A percentile compares a stretch with the other conserved stretches of the same genome.
Conservation (phyloP, 2,329 filamentous ascomycete genomes). For the Fusarium coicis region DNA sequence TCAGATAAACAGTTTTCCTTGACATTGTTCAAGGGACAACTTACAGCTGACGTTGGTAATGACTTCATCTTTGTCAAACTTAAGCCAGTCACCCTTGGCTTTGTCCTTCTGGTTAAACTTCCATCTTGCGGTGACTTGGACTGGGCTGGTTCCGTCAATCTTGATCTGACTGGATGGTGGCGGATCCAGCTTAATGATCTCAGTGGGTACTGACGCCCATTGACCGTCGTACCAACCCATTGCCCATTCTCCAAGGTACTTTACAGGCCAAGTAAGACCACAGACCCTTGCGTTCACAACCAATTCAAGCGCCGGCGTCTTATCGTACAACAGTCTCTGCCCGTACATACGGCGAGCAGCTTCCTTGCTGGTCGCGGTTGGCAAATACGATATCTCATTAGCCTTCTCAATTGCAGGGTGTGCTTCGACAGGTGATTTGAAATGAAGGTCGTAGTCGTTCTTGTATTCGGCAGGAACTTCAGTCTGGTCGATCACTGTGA, state of each 20-base stretch:
- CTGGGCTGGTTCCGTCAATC: slow-evolving; percentile 57
- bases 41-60: slow-evolving; percentile 72
- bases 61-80: slow-evolving; percentile 72
- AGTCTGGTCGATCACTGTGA: slow-evolving; percentile 59
- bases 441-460: slow-evolving; percentile 66
- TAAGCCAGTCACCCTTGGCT: slow-evolving; percentile 60
- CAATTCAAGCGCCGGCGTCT: slow-evolving; percentile 58
- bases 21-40: slow-evolving; percentile 36
- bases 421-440: slow-evolving; percentile 52
- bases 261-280: slow-evolving; percentile 62
- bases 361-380: slow-evolving; percentile 58
- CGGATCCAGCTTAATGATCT: slow-evolving; percentile 59
- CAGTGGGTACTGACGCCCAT: slow-evolving; percentile 61
- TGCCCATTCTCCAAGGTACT: slow-evolving; percentile 67
- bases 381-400: slow-evolving; percentile 54
- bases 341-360: slow-evolving; percentile 60
- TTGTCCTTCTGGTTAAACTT: slow-evolving; percentile 61
- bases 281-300: slow-evolving; percentile 61
- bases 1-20: slow-evolving; percentile 9
- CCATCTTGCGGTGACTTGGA: slow-evolving; percentile 63
- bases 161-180: slow-evolving; percentile 59
- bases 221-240: slow-evolving; percentile 66
- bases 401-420: slow-evolving; percentile 57
- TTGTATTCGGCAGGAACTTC: slow-evolving; percentile 53
- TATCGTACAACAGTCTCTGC: slow-evolving; percentile 57